phyloP scores from a whole-genome alignment of 176 grass and related monocot species.

The sorghum (Sorghum bicolor) region Sorghum_bicolor_NCBIv3 NC_012870.2:62925501-62926000 shows the following conservation, averaged over 20 bases:
- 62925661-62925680: conserved; percentile 1
- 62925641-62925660: neutral
- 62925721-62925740: neutral
- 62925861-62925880: conserved; percentile 5
- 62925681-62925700: neutral
- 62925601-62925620: neutral
- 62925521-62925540: conserved; percentile 87
- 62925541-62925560: conserved; percentile 74
- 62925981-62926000: conserved; percentile 75
- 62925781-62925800: conserved; percentile 24
- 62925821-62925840: neutral
- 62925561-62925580: conserved; percentile 49
- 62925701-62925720: conserved; percentile 7
- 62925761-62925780: conserved; percentile 9
- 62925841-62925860: neutral
- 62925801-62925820: conserved; percentile 17
- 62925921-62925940: conserved; percentile 5
- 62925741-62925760: conserved; percentile 4
- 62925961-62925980: conserved; percentile 26
- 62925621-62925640: neutral
- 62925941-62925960: neutral
- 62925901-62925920: neutral
- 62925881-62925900: neutral
- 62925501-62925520: conserved; percentile 81
- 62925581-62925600: conserved; percentile 23